Evolutionary conservation across 768 basidiomycete species (phyloP).

Genomic region (Phylloporus scabripes): DNA sequence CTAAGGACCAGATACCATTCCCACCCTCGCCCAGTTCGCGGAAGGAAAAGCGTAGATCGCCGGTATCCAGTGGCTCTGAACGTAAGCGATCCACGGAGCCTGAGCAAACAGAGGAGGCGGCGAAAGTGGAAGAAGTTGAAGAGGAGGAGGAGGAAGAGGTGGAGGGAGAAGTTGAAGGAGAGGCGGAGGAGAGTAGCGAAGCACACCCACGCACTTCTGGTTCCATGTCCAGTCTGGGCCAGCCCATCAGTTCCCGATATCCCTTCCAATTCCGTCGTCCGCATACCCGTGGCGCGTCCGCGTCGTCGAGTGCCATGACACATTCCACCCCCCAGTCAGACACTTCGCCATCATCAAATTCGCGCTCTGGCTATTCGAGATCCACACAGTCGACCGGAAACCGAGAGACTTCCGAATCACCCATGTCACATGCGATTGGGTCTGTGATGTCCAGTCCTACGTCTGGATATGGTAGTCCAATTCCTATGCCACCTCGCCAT

Average conservation of each 20-base stretch:
- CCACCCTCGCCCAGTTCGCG: slow-evolving; percentile 54
- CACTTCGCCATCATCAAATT: slow-evolving; percentile 35
- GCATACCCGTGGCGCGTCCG: slow-evolving; percentile 37
- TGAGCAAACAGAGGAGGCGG: slow-evolving; percentile 18
- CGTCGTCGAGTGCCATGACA: slow-evolving; percentile 39
- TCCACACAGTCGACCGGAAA: slow-evolving; percentile 62
- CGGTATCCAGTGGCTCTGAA: slow-evolving; percentile 23
- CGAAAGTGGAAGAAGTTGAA: slow-evolving; percentile 14
- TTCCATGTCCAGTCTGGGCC: slow-evolving; percentile 82
- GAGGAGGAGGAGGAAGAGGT: slow-evolving; percentile 32
- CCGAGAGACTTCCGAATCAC: slow-evolving; percentile 51
- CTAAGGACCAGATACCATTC: slow-evolving; percentile 66
- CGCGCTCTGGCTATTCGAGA: slow-evolving; percentile 36
- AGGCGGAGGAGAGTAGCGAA: slow-evolving; percentile 37
- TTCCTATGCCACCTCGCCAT: slow-evolving; percentile 48
- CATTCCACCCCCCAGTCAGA: slow-evolving; percentile 36
- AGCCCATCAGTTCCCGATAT: slow-evolving; percentile 64
- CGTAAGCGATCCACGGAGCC: slow-evolving; percentile 30
- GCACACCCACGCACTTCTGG: slow-evolving; percentile 66
- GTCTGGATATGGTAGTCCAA: slow-evolving; percentile 31
- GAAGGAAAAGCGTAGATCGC: slow-evolving; percentile 33
- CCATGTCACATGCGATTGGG: slow-evolving; percentile 39
- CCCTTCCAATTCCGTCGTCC: slow-evolving; percentile 61
- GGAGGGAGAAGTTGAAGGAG: slow-evolving; percentile 37
- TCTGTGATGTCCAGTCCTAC: slow-evolving; percentile 36